A percentile compares a stretch with the other conserved stretches of the same genome.
Evolutionary conservation across 1,139 yeast species (phyloP).

Genomic region (Suhomyces bokatorum): DNA sequence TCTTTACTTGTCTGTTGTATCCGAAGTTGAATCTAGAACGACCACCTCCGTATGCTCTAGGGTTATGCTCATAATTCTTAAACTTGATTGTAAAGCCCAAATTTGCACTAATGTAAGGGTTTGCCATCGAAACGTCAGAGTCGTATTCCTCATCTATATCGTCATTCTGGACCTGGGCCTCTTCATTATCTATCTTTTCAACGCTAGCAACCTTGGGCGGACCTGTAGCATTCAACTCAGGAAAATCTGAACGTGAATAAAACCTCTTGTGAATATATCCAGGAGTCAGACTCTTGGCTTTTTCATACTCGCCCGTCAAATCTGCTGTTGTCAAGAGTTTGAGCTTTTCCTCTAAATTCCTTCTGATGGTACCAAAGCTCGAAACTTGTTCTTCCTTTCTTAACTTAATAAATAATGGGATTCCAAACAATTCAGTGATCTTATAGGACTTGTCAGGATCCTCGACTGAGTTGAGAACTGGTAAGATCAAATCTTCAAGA

Average conservation of each 20-base stretch:
- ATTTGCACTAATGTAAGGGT: conserved; percentile 51
- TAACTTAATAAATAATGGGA: conserved; percentile 72
- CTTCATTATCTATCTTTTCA: background rate
- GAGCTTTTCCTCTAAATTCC: conserved; percentile 49
- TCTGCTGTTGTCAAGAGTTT: conserved; percentile 29
- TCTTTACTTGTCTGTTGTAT: conserved; percentile 5
- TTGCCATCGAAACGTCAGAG: conserved; percentile 53
- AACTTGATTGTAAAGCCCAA: conserved; percentile 52
- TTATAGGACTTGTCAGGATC: conserved; percentile 44
- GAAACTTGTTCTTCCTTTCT: conserved; percentile 47
- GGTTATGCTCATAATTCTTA: conserved; percentile 18
- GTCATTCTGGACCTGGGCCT: conserved; percentile 3
- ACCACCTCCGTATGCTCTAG: conserved; percentile 12
- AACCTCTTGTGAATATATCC: conserved; percentile 18
- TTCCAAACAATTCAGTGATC: conserved; percentile 52
- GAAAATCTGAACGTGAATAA: conserved; percentile 40
- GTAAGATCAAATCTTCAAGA: conserved; percentile 55
- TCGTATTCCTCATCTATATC: conserved; percentile 34
- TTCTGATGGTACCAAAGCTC: conserved; percentile 54
- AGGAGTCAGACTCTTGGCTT: conserved; percentile 17
- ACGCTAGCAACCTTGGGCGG: background rate
- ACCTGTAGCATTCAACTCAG: conserved; percentile 22
- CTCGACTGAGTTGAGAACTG: conserved; percentile 60
- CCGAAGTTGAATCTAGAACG: conserved; percentile 13
- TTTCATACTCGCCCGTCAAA: conserved; percentile 26